phyloP scores from a whole-genome alignment of 306 rosid species.

The Lotus japonicus region DNA sequence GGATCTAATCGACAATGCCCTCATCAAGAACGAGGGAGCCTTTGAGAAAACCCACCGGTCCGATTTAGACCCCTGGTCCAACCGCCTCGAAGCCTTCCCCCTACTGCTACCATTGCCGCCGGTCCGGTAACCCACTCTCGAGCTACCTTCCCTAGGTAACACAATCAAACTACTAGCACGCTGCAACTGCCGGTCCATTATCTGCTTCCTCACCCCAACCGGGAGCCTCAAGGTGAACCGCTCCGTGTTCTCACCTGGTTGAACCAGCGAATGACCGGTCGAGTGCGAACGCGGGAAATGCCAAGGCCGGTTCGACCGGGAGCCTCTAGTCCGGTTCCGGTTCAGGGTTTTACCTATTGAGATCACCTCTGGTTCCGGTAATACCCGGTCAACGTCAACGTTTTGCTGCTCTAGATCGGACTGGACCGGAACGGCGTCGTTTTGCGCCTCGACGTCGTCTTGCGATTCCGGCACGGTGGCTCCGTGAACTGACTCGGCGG shows the following conservation, averaged over 20 bases:
- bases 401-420: background rate
- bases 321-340: conserved; percentile 40
- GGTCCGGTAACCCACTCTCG: conserved; percentile 49
- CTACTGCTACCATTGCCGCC: conserved; percentile 53
- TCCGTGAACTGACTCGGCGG: conserved; percentile 24
- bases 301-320: conserved; percentile 37
- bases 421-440: conserved; percentile 13
- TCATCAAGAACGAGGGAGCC: conserved; percentile 54
- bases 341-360: conserved; percentile 33
- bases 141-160: conserved; percentile 49
- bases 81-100: conserved; percentile 34
- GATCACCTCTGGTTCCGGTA: background rate
- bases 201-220: conserved; percentile 52
- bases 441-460: conserved; percentile 45
- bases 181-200: conserved; percentile 47
- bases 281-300: conserved; percentile 72
- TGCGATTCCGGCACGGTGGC: background rate
- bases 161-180: conserved; percentile 63
- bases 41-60: conserved; percentile 65
- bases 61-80: conserved; percentile 51
- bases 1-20: conserved; percentile 55
- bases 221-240: conserved; percentile 83
- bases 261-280: conserved; percentile 76
- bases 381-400: background rate
- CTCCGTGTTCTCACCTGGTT: conserved; percentile 66